Conservation (phyloP, 2,329 filamentous ascomycete genomes). For the Chalaropsis ovoidea region DNA sequence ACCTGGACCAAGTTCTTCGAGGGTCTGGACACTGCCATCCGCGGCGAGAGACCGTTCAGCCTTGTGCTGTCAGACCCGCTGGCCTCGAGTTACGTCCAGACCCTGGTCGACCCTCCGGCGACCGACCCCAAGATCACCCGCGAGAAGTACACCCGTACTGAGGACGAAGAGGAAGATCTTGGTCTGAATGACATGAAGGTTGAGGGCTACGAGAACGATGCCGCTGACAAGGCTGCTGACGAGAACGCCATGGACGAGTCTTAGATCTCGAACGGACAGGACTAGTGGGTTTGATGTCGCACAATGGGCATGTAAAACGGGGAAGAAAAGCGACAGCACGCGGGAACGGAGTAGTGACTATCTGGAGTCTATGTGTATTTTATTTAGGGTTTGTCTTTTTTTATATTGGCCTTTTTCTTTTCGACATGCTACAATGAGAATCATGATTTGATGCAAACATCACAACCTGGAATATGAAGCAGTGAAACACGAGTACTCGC, state of each 20-base stretch:
- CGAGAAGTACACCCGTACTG: constrained; percentile 76
- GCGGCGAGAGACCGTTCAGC: constrained; percentile 68
- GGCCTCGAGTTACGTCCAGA: constrained; percentile 89
- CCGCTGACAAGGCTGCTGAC: constrained; percentile 37
- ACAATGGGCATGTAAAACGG: not conserved
- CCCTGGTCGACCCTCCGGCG: constrained; percentile 60
- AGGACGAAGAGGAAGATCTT: constrained; percentile 87
- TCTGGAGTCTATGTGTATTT: constrained; percentile 19
- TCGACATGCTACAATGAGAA: constrained; percentile 3
- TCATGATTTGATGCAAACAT: constrained; percentile 11
- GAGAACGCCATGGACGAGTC: constrained; percentile 26
- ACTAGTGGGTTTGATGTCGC: not conserved
- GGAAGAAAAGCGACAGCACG: not conserved
- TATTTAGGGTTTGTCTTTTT: constrained; percentile 15
- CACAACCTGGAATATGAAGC: not conserved
- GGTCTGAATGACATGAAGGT: constrained; percentile 88
- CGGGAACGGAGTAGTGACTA: not conserved
- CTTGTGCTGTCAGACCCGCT: constrained; percentile 79
- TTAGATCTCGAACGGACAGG: not conserved
- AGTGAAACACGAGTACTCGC: not conserved
- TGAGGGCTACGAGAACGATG: constrained; percentile 60
- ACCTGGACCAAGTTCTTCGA: constrained; percentile 77
- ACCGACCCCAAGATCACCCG: constrained; percentile 69
- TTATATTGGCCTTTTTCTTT: constrained; percentile 18
- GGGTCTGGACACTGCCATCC: constrained; percentile 65